Conservation (phyloP, 257 asterid species). For the Eucommia ulmoides region DNA sequence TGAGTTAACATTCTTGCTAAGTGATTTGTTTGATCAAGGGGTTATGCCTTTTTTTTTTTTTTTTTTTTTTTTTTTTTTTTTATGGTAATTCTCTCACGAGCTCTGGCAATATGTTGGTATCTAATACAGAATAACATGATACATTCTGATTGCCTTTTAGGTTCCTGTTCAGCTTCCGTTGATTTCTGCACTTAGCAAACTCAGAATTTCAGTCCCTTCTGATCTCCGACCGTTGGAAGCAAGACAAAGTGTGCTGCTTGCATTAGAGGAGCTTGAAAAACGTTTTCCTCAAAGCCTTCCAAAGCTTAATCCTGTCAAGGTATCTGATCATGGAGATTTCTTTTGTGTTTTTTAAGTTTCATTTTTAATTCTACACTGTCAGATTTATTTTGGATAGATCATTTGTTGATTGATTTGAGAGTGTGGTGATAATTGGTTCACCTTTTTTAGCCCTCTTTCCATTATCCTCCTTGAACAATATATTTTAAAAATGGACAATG, state of each 20-base stretch:
- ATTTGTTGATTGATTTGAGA: no score
- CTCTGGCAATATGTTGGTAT: not conserved
- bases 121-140: constrained; percentile 1
- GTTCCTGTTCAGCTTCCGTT: constrained; percentile 94
- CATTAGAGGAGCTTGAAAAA: constrained; percentile 75
- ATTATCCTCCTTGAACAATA: no score
- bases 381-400: no score
- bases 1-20: constrained; percentile 19
- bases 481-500: no score
- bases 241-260: constrained; percentile 74
- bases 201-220: constrained; percentile 69
- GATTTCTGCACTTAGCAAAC: constrained; percentile 78
- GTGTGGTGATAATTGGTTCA: no score
- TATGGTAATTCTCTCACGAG: not conserved
- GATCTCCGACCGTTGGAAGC: constrained; percentile 92
- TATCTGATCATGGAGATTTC: constrained; percentile 12
- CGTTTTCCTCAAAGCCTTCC: constrained; percentile 92
- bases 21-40: constrained; percentile 3
- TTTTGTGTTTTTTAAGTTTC: not conserved
- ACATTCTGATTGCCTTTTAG: constrained; percentile 28
- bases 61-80: not conserved
- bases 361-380: not conserved
- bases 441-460: no score
- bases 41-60: no score
- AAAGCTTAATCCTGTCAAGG: constrained; percentile 87